phyloP scores from a whole-genome alignment of 2,329 filamentous ascomycete genomes.

The Setomelanomma holmii region DNA sequence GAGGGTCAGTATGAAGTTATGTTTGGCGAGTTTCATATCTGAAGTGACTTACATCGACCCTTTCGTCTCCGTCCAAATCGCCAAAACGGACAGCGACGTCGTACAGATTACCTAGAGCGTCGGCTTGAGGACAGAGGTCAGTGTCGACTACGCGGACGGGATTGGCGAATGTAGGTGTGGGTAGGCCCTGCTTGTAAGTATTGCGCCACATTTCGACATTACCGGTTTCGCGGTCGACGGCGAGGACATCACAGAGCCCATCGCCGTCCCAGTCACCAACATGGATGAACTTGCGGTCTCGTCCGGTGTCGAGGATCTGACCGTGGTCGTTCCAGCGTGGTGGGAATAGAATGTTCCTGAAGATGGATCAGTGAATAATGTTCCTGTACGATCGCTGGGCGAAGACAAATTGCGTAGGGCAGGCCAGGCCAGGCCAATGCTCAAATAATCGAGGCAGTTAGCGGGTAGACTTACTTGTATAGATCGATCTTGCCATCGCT shows the following conservation, averaged over 20 bases:
- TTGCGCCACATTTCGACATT: conserved; percentile 36
- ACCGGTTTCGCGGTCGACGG: conserved; percentile 34
- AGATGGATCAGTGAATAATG: not conserved
- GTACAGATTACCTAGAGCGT: conserved; percentile 27
- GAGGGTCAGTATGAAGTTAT: not conserved
- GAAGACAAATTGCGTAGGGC: too few species aligned
- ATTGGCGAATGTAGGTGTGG: not conserved
- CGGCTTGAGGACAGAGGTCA: conserved; percentile 25
- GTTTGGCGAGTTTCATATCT: not conserved
- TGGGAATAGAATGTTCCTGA: conserved; percentile 2
- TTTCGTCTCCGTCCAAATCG: conserved; percentile 33
- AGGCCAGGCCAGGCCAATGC: too few species aligned
- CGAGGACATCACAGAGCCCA: conserved; percentile 46
- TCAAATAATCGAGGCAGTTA: not conserved
- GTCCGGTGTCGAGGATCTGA: conserved; percentile 16
- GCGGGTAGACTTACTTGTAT: conserved; percentile 3
- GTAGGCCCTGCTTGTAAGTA: conserved; percentile 6
- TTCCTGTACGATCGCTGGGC: too few species aligned
- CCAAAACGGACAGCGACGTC: conserved; percentile 43
- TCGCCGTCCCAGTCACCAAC: conserved; percentile 50
- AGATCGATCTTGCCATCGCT: conserved; percentile 9
- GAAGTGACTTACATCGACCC: conserved; percentile 13
- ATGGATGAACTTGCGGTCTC: conserved; percentile 41
- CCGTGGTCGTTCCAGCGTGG: conserved; percentile 18
- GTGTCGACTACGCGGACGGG: not conserved